A percentile compares a stretch with the other conserved stretches of the same genome.
phyloP scores from a whole-genome alignment of 2,329 filamentous ascomycete species.

The Trichoderma afroharzianum region DNA sequence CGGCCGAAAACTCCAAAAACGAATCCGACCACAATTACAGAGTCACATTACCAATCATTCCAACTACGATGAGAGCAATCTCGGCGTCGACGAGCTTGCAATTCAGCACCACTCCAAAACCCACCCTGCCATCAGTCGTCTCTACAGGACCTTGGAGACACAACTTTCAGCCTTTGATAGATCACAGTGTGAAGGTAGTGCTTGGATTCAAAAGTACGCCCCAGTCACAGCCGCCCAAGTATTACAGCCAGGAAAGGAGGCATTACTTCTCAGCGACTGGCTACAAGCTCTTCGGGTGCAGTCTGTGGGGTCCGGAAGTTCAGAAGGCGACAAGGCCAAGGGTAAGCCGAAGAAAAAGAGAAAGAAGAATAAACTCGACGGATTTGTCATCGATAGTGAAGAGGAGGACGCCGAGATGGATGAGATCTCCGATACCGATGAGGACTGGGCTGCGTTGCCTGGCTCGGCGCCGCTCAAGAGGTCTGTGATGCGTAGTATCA shows the following conservation, averaged over 20 bases:
- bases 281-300: conserved; percentile 71
- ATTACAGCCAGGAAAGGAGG: conserved; percentile 70
- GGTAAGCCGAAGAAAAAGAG: conserved; percentile 56
- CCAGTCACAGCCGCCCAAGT: conserved; percentile 67
- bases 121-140: conserved; percentile 57
- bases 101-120: conserved; percentile 22
- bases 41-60: conserved; percentile 23
- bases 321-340: conserved; percentile 30
- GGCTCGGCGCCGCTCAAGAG: conserved; percentile 42
- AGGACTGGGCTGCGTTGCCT: conserved; percentile 39
- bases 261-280: conserved; percentile 73
- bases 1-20: conserved; percentile 49
- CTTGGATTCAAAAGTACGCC: conserved; percentile 84
- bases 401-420: conserved; percentile 69
- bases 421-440: conserved; percentile 62
- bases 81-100: conserved; percentile 37
- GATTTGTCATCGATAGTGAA: conserved; percentile 74
- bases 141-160: conserved; percentile 58
- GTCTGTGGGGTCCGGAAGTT: conserved; percentile 63
- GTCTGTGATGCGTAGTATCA: conserved; percentile 50
- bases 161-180: conserved; percentile 76
- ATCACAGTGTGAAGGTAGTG: conserved; percentile 65
- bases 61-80: conserved; percentile 19
- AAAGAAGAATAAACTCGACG: conserved; percentile 71
- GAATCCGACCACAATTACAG: conserved; percentile 46